Evolutionary conservation across 495 filamentous ascomycete species (phyloP).

Genomic region (Daldinia decipiens): DNA sequence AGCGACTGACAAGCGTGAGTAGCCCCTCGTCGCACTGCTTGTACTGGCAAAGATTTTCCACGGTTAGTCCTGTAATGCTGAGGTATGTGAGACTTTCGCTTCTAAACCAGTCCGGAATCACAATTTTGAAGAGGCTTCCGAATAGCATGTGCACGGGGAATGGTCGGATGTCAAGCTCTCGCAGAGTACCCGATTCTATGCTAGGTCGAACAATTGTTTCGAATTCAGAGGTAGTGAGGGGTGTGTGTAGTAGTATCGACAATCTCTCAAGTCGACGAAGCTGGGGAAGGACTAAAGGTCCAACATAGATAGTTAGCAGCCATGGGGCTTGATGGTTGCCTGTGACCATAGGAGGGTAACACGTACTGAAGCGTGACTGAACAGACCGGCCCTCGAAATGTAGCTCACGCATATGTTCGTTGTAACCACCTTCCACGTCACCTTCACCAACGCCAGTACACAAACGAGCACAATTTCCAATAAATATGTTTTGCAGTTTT

Average conservation of each 20-base stretch:
- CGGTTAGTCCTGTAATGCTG: constrained; percentile 29
- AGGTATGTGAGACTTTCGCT: constrained; percentile 38
- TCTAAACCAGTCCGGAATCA: constrained; percentile 33
- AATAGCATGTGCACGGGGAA: constrained; percentile 16
- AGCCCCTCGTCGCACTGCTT: constrained; percentile 18
- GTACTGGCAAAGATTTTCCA: not conserved
- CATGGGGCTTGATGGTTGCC: not conserved
- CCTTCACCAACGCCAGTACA: not conserved
- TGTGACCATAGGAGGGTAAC: not conserved
- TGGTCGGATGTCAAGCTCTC: constrained; percentile 34
- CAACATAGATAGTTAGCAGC: not conserved
- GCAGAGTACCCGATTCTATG: constrained; percentile 42
- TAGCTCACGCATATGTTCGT: constrained; percentile 29
- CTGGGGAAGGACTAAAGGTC: not conserved
- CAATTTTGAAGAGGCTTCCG: not conserved
- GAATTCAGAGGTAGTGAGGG: not conserved
- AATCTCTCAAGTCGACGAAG: constrained; percentile 37
- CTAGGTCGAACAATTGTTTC: constrained; percentile 32
- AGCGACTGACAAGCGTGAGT: constrained; percentile 26
- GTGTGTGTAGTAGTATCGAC: not conserved
- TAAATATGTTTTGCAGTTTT: constrained; percentile 30
- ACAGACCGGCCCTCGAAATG: constrained; percentile 18
- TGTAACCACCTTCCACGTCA: not conserved
- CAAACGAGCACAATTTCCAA: constrained; percentile 15
- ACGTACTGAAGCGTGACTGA: constrained; percentile 2